These are phyloP conservation scores for Rhodamnia rubescens DNA, from an alignment of 345 rosid species.

Conservation along the genomic window DNA sequence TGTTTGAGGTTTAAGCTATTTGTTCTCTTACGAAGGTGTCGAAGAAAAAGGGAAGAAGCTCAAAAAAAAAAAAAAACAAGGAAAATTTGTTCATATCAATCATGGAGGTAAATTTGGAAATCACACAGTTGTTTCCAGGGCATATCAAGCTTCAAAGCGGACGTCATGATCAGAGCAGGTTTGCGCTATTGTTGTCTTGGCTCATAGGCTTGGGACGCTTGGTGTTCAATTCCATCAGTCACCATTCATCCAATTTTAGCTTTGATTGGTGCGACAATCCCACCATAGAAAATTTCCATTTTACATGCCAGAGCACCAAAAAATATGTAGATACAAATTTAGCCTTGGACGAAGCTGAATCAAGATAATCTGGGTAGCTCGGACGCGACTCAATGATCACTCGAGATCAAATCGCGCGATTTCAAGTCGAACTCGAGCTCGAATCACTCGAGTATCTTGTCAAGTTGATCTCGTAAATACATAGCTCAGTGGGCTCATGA, in stretches of 20 bases:
- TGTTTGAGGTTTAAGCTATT: background rate
- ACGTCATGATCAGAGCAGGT: background rate
- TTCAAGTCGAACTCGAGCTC: background rate
- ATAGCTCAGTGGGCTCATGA: background rate
- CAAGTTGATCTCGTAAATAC: background rate
- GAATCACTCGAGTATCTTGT: background rate
- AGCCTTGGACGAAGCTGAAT: background rate
- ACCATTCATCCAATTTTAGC: background rate
- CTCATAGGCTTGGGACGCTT: background rate
- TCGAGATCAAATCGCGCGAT: background rate
- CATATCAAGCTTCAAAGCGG: background rate
- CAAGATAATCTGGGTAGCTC: background rate
- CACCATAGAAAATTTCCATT: background rate
- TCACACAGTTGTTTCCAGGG: background rate
- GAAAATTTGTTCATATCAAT: accelerated
- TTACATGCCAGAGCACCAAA: background rate
- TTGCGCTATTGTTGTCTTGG: background rate
- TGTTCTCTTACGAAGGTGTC: background rate
- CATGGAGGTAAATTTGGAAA: background rate
- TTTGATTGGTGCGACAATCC: background rate
- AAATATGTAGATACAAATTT: background rate
- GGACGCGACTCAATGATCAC: background rate
- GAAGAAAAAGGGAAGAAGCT: background rate
- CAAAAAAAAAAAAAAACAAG: background rate
- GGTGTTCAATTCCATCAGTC: background rate